These are phyloP conservation scores for Calonectria henricotiae DNA, from an alignment of 2,329 filamentous ascomycete species.

Conservation along the genomic window DNA sequence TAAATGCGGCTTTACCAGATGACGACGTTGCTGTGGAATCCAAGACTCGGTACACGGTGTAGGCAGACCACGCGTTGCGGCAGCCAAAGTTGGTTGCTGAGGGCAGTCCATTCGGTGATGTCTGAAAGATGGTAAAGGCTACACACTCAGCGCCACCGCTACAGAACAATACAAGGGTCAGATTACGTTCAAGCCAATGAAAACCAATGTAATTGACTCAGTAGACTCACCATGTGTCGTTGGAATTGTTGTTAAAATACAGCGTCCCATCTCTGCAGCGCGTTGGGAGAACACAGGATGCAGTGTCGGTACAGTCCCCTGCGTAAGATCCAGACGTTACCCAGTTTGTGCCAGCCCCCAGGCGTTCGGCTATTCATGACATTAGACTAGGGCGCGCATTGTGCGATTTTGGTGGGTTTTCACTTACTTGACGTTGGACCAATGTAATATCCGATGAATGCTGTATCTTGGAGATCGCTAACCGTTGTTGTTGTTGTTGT, in stretches of 20 bases:
- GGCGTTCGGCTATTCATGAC: background rate
- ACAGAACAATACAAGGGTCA: background rate
- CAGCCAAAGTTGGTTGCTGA: background rate
- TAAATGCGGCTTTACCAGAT: background rate
- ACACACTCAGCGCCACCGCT: background rate
- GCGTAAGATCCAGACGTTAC: background rate
- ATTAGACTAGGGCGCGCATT: background rate
- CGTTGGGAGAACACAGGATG: background rate
- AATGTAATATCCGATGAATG: slow-evolving; percentile 1
- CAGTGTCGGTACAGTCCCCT: background rate
- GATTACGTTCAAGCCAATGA: background rate
- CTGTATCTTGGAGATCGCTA: background rate
- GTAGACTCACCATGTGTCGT: background rate
- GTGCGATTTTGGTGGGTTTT: background rate
- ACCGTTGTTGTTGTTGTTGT: background rate
- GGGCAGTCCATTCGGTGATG: background rate
- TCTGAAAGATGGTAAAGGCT: background rate
- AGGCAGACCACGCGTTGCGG: background rate
- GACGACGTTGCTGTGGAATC: background rate
- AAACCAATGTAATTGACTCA: no score
- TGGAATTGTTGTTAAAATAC: background rate
- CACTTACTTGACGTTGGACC: background rate
- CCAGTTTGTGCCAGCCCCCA: background rate
- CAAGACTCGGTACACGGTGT: background rate
- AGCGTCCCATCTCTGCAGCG: background rate